A percentile compares a stretch with the other conserved stretches of the same genome.
Conservation (phyloP, 169 alveolate genomes). For the Neospora caninum region DNA sequence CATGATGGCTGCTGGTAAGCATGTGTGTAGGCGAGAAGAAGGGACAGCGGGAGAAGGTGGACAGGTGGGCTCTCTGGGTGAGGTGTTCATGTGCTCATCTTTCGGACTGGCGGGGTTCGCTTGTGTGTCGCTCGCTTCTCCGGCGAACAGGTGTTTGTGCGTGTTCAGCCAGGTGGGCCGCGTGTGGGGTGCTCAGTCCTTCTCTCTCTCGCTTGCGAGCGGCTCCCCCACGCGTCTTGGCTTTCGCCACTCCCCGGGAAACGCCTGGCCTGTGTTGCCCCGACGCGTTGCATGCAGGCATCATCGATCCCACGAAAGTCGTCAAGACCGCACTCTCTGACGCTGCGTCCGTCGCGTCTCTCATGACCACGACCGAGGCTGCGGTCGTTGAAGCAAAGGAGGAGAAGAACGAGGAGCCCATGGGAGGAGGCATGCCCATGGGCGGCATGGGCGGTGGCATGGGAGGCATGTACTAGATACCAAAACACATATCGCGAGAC, state of each 20-base stretch:
- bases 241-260: too few relatives aligned
- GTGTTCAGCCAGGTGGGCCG: neutral
- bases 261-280: too few relatives aligned
- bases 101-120: neutral
- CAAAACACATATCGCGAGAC: too few relatives aligned
- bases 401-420: conserved; percentile 41
- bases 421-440: conserved; percentile 57
- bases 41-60: too few relatives aligned
- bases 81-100: too few relatives aligned
- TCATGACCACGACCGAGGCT: conserved; percentile 98
- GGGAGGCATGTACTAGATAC: conserved; percentile 69
- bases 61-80: too few relatives aligned
- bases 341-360: conserved; percentile 98
- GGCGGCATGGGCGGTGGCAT: conserved; percentile 55
- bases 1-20: conserved; percentile 84
- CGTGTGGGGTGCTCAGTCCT: neutral
- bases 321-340: conserved; percentile 98
- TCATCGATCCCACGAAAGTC: conserved; percentile 99
- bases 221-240: too few relatives aligned
- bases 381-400: conserved; percentile 69
- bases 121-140: neutral
- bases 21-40: too few relatives aligned
- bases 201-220: neutral
- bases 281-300: conserved; percentile 80
- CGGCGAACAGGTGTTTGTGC: neutral